Evolutionary conservation across 2,329 filamentous ascomycete genomes (phyloP), one percentile per base, ranked within the genome.

Genomic region (Penicillium hordei): DNA sequence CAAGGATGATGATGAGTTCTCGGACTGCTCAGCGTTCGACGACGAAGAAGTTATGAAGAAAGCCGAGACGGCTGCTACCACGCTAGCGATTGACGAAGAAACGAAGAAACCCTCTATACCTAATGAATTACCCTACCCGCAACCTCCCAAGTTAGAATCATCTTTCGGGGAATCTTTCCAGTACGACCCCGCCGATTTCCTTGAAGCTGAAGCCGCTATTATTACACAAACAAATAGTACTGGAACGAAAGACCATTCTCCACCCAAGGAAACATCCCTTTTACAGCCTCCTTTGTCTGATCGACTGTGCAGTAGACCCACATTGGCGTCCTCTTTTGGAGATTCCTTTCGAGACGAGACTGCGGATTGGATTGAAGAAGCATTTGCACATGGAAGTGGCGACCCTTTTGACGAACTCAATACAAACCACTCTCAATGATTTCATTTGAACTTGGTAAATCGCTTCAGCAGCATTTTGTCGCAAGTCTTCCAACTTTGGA

Each of bases 311-410:
- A 48, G 15, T 19, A 52, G 52, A 13, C 43, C 43, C 13, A 36
- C 48, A 31, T 39, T 60, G 2, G 38, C 56, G 21, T 25, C 64
- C 25, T 58, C 67, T 23, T 51, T 61, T 23, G 57, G 54, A 38
- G 65, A 69, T 15, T 74, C 72, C 5, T 75, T 75, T 45, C 65
- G 66, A 39, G 72, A 75, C 13, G 72, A 75, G 15, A 75, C 72
- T 7, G 70, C 72, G 2, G 60, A 68, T 19, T 65, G 70, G 31
- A 57, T 67, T 31, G 65, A 67, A 53, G 64, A 66, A 27, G 55
- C 60, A 31, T 67, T 64, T 33, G 42, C 63, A 5, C 58, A 54
- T 3, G 63, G 62, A 19, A 52, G 45, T 21, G 62, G 56, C 2
- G 64, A 65, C 27, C 63, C 60, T 15, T 66, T 67, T 59, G 49